Evolutionary conservation across 2,329 filamentous ascomycete genomes (phyloP), one percentile per base, ranked within the genome.

Genomic region (Samsoniella hepiali): DNA sequence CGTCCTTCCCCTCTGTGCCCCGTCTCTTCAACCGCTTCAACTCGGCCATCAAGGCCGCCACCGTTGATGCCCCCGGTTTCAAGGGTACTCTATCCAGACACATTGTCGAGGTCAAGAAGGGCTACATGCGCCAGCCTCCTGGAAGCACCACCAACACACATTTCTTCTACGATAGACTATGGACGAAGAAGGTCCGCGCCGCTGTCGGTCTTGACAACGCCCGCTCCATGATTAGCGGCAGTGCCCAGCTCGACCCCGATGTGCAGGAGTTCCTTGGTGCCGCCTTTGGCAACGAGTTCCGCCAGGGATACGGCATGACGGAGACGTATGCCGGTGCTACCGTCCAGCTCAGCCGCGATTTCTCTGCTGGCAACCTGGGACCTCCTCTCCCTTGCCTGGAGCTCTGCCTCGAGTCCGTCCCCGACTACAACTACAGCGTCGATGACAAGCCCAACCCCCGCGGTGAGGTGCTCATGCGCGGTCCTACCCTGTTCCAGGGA

Each of bases 261-360:
- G 86, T 99, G 42, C 93, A 98, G 67, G 84, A 91, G 72, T 97
- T 98, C 80, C 84, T 98, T 56, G 90, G 93, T 51, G 87, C 93
- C 49, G 90, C 91, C 38, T 91, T 96, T 67, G 89, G 85, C 66
- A 91, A 89, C 77, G 82, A 88, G 72, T 90, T 98, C 72, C 76
- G 86, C 40, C 94, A 98, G 77, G 95, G 95, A 44, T 99, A 94
- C 75, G 95, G 95, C 56, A 82, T 99, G 75, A 99, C 95, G 1
- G 95, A 99, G 78, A 91, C 93, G 0, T 97, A 97, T 72, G 93
- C 93, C 49, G 85, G 89, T 38, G 87, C 85, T 31, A 82, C 89
- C 13, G 84, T 87, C 42, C 95, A 98, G 78, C 71, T 85, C 11
- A 74, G 79, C 3, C 83, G 58, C 54, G 95, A 99, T 75, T 87